Percentiles rank a stretch among this genome's conserved stretches.
Conservation (phyloP, 2,329 filamentous ascomycete genomes). For the Epicoccum nigrum region DNA sequence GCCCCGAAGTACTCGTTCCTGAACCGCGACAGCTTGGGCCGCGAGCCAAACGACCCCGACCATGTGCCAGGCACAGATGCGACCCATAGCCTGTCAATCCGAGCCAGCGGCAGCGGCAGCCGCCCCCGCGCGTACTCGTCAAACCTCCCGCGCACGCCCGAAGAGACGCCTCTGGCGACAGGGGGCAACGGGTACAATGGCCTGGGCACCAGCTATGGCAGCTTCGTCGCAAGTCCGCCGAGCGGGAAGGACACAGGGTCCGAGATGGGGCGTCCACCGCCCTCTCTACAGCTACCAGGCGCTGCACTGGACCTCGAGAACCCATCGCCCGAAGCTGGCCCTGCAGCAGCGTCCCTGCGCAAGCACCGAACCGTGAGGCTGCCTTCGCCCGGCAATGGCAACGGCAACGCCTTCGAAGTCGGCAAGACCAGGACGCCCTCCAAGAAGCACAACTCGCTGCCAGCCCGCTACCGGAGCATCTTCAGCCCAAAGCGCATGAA, state of each 20-base stretch:
- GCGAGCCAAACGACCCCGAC: conserved; percentile 29
- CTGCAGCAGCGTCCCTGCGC: conserved; percentile 19
- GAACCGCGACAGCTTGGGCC: conserved; percentile 39
- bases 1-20: conserved; percentile 52
- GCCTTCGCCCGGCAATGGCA: conserved; percentile 31
- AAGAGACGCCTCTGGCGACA: conserved; percentile 40
- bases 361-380: conserved; percentile 29
- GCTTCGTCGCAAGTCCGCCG: conserved; percentile 63
- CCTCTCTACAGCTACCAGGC: conserved; percentile 65
- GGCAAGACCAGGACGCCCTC: conserved; percentile 48
- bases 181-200: conserved; percentile 23
- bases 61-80: conserved; percentile 35
- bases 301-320: conserved; percentile 61
- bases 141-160: conserved; percentile 23
- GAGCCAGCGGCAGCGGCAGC: conserved; percentile 24
- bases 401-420: conserved; percentile 52
- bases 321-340: conserved; percentile 23
- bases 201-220: conserved; percentile 63
- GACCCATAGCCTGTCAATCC: conserved; percentile 21
- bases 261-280: conserved; percentile 37
- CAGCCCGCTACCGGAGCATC: conserved; percentile 42
- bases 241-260: conserved; percentile 17
- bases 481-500: conserved; percentile 52
- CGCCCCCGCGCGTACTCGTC: conserved; percentile 11
- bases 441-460: conserved; percentile 36